A percentile compares a stretch with the other conserved stretches of the same genome.
Evolutionary conservation across 164 flowering plant genomes (phyloP).

Genomic region (Kalanchoe fedtschenkoi): DNA sequence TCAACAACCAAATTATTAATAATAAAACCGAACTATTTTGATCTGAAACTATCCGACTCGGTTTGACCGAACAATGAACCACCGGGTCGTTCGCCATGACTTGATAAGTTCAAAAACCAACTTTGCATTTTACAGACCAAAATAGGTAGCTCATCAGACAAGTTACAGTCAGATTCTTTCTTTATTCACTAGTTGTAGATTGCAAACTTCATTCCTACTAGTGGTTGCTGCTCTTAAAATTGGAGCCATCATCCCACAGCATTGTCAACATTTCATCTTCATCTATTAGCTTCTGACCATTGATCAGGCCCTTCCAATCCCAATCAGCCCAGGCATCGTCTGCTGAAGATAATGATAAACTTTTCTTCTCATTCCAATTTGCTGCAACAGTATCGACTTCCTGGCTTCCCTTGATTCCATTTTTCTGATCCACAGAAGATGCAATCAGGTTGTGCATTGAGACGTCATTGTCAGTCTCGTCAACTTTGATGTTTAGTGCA

Average conservation of each 20-base stretch:
- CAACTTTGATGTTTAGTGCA: background rate
- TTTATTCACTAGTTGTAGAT: too few species aligned
- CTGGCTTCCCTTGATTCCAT: background rate
- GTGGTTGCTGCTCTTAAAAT: background rate
- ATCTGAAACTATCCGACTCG: too few species aligned
- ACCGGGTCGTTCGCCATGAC: too few species aligned
- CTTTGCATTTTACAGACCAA: too few species aligned
- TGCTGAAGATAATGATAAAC: background rate
- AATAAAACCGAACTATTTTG: too few species aligned
- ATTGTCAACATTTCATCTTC: slow-evolving; percentile 2
- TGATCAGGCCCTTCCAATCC: background rate
- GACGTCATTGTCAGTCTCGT: background rate
- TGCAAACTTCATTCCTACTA: too few species aligned
- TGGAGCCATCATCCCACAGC: slow-evolving; percentile 1
- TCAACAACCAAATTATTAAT: too few species aligned
- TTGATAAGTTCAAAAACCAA: too few species aligned
- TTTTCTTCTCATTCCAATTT: background rate
- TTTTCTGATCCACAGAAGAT: background rate
- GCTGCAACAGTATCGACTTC: background rate
- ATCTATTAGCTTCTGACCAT: background rate
- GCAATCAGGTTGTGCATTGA: background rate
- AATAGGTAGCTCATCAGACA: too few species aligned
- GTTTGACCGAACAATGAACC: too few species aligned
- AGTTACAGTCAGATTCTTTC: too few species aligned
- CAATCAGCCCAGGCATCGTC: background rate